These are phyloP conservation scores for Aspergillus clavatus DNA, from an alignment of 2,329 filamentous ascomycete genomes.

Conservation along the genomic window DNA sequence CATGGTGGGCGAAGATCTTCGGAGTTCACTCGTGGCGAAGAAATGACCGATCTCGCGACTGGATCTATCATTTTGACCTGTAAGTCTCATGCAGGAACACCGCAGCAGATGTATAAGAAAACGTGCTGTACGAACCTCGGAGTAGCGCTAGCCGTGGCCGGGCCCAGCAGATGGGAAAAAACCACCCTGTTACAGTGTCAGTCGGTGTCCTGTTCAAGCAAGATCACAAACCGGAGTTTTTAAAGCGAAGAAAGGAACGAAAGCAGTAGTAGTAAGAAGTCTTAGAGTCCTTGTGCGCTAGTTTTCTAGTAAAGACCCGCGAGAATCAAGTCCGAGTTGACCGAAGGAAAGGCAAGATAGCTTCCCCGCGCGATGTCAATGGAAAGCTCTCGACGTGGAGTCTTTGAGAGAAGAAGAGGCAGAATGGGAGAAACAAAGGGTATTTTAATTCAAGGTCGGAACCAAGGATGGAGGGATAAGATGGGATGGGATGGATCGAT, in stretches of 20 bases:
- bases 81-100: conserved; percentile 1
- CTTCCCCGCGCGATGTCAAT: neutral
- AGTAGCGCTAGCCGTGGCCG: conserved; percentile 73
- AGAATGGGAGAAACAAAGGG: conserved; percentile 20
- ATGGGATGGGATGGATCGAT: conserved; percentile 26
- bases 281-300: conserved; percentile 2
- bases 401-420: conserved; percentile 4
- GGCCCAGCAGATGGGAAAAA: conserved; percentile 28
- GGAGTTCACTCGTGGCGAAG: conserved; percentile 15
- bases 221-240: conserved; percentile 17
- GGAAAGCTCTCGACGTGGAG: conserved; percentile 5
- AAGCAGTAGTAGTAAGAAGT: conserved; percentile 1
- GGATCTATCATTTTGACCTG: conserved; percentile 6
- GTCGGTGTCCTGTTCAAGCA: conserved; percentile 43
- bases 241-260: conserved; percentile 9
- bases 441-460: conserved; percentile 24
- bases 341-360: conserved; percentile 9
- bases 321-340: neutral
- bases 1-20: conserved; percentile 52
- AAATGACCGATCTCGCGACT: conserved; percentile 41
- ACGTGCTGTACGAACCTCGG: conserved; percentile 54
- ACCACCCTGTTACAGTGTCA: conserved; percentile 57
- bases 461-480: conserved; percentile 13
- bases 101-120: conserved; percentile 8
- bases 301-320: conserved; percentile 4